These are phyloP conservation scores for Pseudocercospora ulei DNA, from an alignment of 2,329 filamentous ascomycete species.

Conservation along the genomic window DNA sequence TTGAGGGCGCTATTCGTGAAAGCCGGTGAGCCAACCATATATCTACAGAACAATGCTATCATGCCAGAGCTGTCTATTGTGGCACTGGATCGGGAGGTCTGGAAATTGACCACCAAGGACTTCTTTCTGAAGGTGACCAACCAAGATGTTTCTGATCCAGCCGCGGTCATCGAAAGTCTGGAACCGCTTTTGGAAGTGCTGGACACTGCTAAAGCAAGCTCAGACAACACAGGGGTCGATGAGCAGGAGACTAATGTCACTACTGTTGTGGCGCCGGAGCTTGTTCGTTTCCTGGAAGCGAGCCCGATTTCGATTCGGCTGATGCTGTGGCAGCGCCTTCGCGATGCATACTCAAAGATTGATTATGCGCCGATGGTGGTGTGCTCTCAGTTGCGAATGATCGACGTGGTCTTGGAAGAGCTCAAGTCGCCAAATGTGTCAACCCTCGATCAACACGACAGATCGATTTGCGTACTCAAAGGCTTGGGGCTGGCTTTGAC, in stretches of 20 bases:
- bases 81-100: constrained; percentile 84
- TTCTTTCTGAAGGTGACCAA: constrained; percentile 89
- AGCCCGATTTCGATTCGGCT: constrained; percentile 75
- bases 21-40: constrained; percentile 45
- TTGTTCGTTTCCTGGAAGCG: constrained; percentile 73
- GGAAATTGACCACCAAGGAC: constrained; percentile 87
- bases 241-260: constrained; percentile 1
- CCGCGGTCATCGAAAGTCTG: constrained; percentile 77
- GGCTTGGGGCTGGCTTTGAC: constrained; percentile 73
- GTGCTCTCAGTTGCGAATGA: constrained; percentile 73
- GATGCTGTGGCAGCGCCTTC: constrained; percentile 83
- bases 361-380: constrained; percentile 79
- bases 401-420: constrained; percentile 70
- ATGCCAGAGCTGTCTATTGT: constrained; percentile 77
- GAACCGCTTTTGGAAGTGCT: constrained; percentile 77
- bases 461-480: constrained; percentile 61
- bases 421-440: constrained; percentile 52
- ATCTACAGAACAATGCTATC: constrained; percentile 70
- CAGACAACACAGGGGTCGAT: constrained; percentile 2
- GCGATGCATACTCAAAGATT: constrained; percentile 77
- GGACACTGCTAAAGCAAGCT: constrained; percentile 2
- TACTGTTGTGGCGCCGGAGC: constrained; percentile 49
- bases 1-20: constrained; percentile 48
- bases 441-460: constrained; percentile 50
- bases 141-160: constrained; percentile 67